These are phyloP conservation scores for Talaromyces amestolkiae DNA, from an alignment of 2,329 filamentous ascomycete genomes.

Conservation along the genomic window DNA sequence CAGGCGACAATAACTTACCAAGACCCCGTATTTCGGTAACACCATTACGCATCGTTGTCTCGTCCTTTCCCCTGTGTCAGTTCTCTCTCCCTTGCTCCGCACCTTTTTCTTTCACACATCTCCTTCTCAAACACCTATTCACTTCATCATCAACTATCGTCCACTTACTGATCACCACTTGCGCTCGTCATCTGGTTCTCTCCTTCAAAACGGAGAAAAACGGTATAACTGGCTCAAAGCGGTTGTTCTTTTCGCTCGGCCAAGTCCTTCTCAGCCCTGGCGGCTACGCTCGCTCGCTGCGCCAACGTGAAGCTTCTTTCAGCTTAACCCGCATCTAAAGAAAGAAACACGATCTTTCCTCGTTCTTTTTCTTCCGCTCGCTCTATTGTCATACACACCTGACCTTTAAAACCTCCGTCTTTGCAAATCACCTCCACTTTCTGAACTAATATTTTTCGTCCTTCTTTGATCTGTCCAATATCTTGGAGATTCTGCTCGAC, in stretches of 20 bases:
- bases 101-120: constrained; percentile 1
- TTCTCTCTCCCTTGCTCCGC: constrained; percentile 6
- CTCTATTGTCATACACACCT: background rate
- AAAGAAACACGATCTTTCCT: constrained; percentile 13
- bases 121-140: constrained; percentile 1
- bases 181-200: constrained; percentile 3
- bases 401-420: background rate
- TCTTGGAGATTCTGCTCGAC: constrained; percentile 1
- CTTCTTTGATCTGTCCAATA: background rate
- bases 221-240: constrained; percentile 6
- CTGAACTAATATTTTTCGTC: background rate
- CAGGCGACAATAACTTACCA: background rate
- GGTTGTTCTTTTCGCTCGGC: constrained; percentile 1
- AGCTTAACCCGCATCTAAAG: constrained; percentile 14
- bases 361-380: background rate
- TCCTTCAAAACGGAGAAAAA: constrained; percentile 1
- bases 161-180: background rate
- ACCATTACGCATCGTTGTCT: constrained; percentile 6
- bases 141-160: constrained; percentile 2
- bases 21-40: constrained; percentile 1
- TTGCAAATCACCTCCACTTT: background rate
- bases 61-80: constrained; percentile 16
- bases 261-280: constrained; percentile 14
- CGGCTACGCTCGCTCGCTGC: constrained; percentile 16
- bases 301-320: constrained; percentile 13